Evolutionary conservation across 176 grass and related monocot species (phyloP), one percentile per base, ranked within the genome.

Genomic region (Ananas comosus): DNA sequence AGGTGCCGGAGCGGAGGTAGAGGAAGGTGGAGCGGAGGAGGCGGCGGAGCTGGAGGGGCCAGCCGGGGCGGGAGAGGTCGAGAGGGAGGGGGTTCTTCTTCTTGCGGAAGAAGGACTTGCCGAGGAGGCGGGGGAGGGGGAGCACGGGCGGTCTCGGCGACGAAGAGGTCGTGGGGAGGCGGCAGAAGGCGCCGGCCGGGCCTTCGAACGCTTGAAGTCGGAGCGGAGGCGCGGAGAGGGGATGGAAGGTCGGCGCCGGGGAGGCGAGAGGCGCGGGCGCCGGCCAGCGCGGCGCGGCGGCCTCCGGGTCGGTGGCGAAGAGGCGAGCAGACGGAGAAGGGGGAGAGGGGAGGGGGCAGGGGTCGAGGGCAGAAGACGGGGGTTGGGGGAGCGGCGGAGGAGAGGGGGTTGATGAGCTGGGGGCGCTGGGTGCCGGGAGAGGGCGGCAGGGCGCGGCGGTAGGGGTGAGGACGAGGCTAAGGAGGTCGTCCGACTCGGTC

Each of bases 121-220:
- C 94, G 22, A 99, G 77, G 64, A 99, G 80, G 16, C 86, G 84
- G 3, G 94, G 90, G 66, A 93, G 77, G 23, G 86, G 89, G 47
- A 99, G 71, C 22, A 99, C 77, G 72, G 76, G 67, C 90, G 90
- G 72, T 99, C 89, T 99, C 89, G 4, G 89, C 94, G 53, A 99
- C 49, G 72, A 99, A 99, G 66, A 99, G 79, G 70, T 99, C 89
- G 42, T 99, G 78, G 27, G 27, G 87, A 99, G 9, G 51, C 75
- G 3, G 3, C 82, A 86, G 12, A 99, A 99, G 80, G 68, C 80
- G 80, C 64, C 93, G 85, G 51, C 93, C 93, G 86, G 3, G 89
- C 84, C 68, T 97, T 97, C 93, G 51, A 83, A 97, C 0, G 82
- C 11, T 71, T 79, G 63, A 90, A 92, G 48, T 97, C 93, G 48